Evolutionary conservation across 495 filamentous ascomycete species (phyloP).

Genomic region (Xylaria curta): DNA sequence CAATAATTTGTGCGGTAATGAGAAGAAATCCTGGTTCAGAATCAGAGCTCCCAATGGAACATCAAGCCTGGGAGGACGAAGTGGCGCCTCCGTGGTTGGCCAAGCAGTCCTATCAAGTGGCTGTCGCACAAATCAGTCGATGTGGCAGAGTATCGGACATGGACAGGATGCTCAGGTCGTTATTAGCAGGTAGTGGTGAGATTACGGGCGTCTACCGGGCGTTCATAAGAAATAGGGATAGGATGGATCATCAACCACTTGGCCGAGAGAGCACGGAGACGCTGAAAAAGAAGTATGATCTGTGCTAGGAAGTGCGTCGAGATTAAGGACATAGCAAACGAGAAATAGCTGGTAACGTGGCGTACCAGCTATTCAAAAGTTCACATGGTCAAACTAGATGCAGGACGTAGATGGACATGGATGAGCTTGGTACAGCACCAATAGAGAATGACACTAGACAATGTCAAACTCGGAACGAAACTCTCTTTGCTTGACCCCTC

Average conservation of each 20-base stretch:
- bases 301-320: not conserved
- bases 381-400: conserved; percentile 26
- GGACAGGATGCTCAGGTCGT: conserved; percentile 13
- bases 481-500: conserved; percentile 26
- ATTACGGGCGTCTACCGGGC: conserved; percentile 2
- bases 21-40: not conserved
- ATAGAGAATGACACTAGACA: conserved; percentile 27
- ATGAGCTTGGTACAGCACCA: conserved; percentile 17
- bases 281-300: conserved; percentile 5
- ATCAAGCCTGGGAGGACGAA: not conserved
- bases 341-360: conserved; percentile 18
- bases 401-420: conserved; percentile 26
- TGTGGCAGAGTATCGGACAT: conserved; percentile 10
- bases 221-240: conserved; percentile 10
- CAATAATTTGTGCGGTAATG: not conserved
- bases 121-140: conserved; percentile 12
- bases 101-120: conserved; percentile 9
- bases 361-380: conserved; percentile 9
- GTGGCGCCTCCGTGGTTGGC: conserved; percentile 19
- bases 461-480: conserved; percentile 32
- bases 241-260: conserved; percentile 9
- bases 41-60: not conserved
- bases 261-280: conserved; percentile 20
- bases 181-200: conserved; percentile 8
- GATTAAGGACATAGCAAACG: conserved; percentile 7